phyloP scores from a whole-genome alignment of 2,329 filamentous ascomycete species.

The Dryadomyces quercivorus region DNA sequence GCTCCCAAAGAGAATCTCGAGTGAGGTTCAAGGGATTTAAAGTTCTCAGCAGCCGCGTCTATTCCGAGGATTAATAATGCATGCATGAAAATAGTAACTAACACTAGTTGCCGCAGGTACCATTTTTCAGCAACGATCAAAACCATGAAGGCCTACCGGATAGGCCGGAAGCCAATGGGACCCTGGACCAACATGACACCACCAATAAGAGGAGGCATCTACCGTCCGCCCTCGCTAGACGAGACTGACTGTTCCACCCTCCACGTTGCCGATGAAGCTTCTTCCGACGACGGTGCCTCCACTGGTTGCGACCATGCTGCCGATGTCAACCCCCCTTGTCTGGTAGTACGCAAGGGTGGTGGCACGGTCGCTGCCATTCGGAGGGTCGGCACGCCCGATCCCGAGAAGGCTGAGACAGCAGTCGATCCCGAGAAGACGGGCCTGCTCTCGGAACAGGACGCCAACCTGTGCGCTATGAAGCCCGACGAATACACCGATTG shows the following conservation, averaged over 20 bases:
- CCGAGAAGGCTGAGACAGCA: not conserved
- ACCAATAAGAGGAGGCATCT: conserved; percentile 30
- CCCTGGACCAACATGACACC: conserved; percentile 47
- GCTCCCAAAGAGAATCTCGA: not conserved
- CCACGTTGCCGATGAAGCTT: not conserved
- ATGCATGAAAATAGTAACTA: conserved; percentile 10
- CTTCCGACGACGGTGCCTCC: conserved; percentile 1
- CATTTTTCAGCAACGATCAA: conserved; percentile 39
- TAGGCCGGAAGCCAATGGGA: conserved; percentile 40
- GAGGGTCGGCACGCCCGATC: not conserved
- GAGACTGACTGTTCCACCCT: not conserved
- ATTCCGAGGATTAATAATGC: not conserved
- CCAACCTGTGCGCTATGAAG: not conserved
- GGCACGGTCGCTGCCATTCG: not conserved
- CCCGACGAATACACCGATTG: conserved; percentile 19
- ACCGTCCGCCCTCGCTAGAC: not conserved
- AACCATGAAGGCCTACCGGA: conserved; percentile 47
- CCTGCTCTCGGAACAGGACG: not conserved
- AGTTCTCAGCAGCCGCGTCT: not conserved
- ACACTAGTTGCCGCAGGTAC: conserved; percentile 30
- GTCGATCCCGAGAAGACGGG: not conserved
- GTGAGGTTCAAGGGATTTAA: not conserved
- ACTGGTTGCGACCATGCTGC: not conserved
- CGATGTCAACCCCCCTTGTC: not conserved
- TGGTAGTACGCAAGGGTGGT: not conserved